Evolutionary conservation across 139 green algal genomes (phyloP), one percentile per base, ranked within the genome.

Genomic region (Auxenochlorella pyrenoidosa): DNA sequence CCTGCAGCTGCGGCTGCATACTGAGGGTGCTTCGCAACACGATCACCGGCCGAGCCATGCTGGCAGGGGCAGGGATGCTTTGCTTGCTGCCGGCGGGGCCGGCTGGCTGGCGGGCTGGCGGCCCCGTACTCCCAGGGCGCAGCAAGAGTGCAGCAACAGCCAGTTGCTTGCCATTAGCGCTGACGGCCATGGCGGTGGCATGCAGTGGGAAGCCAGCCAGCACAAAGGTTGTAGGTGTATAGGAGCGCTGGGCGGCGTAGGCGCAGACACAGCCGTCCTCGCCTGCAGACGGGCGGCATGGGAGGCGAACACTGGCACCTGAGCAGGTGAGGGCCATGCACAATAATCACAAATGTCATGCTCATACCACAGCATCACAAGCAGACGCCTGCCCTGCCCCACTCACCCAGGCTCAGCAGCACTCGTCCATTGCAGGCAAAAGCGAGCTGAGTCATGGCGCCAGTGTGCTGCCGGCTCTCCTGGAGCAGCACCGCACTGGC

Each of bases 391-490:
- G 47, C 47, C 47, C 47, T 10, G 10, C 47, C n/a, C 21, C 28
- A 26, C 84, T 89, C 70, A 91, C 88, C 94, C 22, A 90, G 83
- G 72, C 90, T 93, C 85, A 95, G 91, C 73, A 98, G 90, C 16
- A 89, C 84, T 26, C 84, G 60, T 2, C 94, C 95, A 44, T 93
- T 87, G 36, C 92, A 87, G 0, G 85, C 89, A 90, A 92, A 97
- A 28, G 90, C 34, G 4, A 97, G 58, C 80, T 94, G 86, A 12
- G 71, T 40, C 30, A 98, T 88, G 0, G 79, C 68, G 0, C 80
- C 91, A 0, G 79, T 72, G 87, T 98, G 95, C 89, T 97, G 93
- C 77, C 88, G 85, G 75, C 94, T 92, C 91, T 97, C 93, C 86
- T 94, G 92, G n/a, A 97, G 38, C 58, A 97, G 89, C 24, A 88